Evolutionary conservation across 257 asterid species (phyloP), one percentile per base, ranked within the genome.

Genomic region (Capsicum chinense): DNA sequence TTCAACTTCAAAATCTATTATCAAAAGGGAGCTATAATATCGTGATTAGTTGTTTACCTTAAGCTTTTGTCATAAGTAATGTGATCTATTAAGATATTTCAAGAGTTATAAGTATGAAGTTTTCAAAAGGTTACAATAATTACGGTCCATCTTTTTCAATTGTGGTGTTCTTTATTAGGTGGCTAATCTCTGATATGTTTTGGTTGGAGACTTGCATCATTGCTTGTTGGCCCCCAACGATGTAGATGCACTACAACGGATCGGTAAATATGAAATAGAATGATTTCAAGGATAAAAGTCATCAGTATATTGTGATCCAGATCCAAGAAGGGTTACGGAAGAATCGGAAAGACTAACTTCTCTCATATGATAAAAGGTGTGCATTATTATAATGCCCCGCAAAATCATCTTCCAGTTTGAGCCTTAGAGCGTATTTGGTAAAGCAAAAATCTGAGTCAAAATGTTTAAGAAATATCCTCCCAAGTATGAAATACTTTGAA

Each of bases 11-110:
- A 44, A 44, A 44, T 44, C 7, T 44, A 44, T 44, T 6, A 6
- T 6, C 7, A 6, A 44, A 44, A 6, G 48, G 1, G 0, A 3
- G 62, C n/a, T 11, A 26, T 26, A 12, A 16, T 33, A 64, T 5
- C 12, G 44, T 64, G 17, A 44, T 19, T 14, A 16, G 33, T 21
- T 26, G 33, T 48, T 44, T 52, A 13, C 3, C 15, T 42, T 69
- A 42, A 69, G 42, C 42, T 69, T 33, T 12, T 39, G 56, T 42
- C 79, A 69, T 42, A 33, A 39, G 79, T 69, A 56, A 69, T 69
- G 79, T 69, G 79, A 69, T 69, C 12, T 13, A 69, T 39, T 69
- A 16, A 42, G 35, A 16, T 39, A 69, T 69, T 16, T 69, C 79
- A 69, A 15, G 11, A 69, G 79, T 17, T 69, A 69, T 44, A 44